Conservation (phyloP, 129 eudicot genomes). For the Escallonia herrerae region DNA sequence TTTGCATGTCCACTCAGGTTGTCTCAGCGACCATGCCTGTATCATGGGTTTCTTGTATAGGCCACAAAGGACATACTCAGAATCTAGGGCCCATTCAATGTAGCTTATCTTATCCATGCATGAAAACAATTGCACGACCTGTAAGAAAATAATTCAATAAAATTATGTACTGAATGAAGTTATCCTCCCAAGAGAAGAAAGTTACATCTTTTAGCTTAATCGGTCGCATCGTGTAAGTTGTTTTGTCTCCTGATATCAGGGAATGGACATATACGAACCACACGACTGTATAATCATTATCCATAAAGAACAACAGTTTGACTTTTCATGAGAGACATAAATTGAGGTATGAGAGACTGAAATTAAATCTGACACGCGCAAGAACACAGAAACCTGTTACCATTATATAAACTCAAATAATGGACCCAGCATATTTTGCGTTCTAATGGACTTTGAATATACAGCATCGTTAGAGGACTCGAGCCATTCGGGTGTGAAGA, state of each 20-base stretch:
- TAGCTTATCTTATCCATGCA: slow-evolving; percentile 88
- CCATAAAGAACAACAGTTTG: neutral
- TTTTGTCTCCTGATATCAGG: neutral
- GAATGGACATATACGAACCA: neutral
- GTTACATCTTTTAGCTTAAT: neutral
- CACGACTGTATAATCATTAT: too few species aligned
- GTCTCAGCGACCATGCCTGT: slow-evolving; percentile 95
- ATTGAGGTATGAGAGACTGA: neutral
- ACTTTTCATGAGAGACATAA: neutral
- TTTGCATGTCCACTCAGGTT: slow-evolving; percentile 99
- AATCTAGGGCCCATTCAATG: slow-evolving; percentile 97
- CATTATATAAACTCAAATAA: too few species aligned
- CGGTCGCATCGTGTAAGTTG: neutral
- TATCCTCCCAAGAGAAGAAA: neutral
- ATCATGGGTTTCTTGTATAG: slow-evolving; percentile 81
- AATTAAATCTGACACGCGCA: too few species aligned
- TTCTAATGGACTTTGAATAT: too few species aligned
- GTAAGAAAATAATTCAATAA: slow-evolving; percentile 7
- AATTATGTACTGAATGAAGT: neutral
- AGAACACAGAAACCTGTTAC: too few species aligned
- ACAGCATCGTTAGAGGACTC: too few species aligned
- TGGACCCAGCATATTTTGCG: too few species aligned
- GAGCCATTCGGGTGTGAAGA: too few species aligned
- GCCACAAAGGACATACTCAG: slow-evolving; percentile 93
- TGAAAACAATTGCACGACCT: slow-evolving; percentile 92